Conservation (phyloP, 441 rosid genomes). For the Eruca vesicaria region DNA sequence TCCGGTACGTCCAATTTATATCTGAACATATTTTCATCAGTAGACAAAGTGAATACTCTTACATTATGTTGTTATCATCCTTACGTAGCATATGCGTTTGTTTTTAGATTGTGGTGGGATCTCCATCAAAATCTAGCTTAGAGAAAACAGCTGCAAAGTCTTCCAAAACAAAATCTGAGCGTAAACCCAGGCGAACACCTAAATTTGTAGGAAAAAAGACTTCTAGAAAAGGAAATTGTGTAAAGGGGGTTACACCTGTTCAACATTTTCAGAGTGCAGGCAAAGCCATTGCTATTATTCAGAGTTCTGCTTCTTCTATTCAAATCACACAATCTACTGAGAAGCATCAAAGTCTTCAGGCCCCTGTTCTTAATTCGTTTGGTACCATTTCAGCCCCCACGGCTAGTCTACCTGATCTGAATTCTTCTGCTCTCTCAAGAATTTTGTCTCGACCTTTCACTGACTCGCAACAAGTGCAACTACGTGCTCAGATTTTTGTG, state of each 20-base stretch:
- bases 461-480: slow-evolving; percentile 96
- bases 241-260: slow-evolving; percentile 44
- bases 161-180: slow-evolving; percentile 66
- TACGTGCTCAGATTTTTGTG: slow-evolving; percentile 98
- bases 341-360: slow-evolving; percentile 55
- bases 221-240: slow-evolving; percentile 53
- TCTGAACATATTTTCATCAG: slow-evolving; percentile 6
- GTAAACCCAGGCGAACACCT: slow-evolving; percentile 74
- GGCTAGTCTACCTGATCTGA: slow-evolving; percentile 71
- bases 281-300: slow-evolving; percentile 44
- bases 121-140: slow-evolving; percentile 52
- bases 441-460: slow-evolving; percentile 91
- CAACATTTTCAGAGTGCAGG: slow-evolving; percentile 53
- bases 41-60: slow-evolving; percentile 19
- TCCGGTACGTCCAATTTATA: slow-evolving; percentile 37
- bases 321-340: slow-evolving; percentile 63
- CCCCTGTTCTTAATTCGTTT: slow-evolving; percentile 48
- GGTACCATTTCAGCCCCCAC: slow-evolving; percentile 50
- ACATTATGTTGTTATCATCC: not conserved
- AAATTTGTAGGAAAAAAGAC: slow-evolving; percentile 62
- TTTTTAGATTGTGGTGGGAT: slow-evolving; percentile 56
- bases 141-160: slow-evolving; percentile 47
- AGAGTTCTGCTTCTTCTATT: slow-evolving; percentile 43
- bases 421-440: slow-evolving; percentile 53
- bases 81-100: slow-evolving; percentile 21